Conservation (phyloP, 768 basidiomycete genomes). For the Suillus subalutaceus region DNA sequence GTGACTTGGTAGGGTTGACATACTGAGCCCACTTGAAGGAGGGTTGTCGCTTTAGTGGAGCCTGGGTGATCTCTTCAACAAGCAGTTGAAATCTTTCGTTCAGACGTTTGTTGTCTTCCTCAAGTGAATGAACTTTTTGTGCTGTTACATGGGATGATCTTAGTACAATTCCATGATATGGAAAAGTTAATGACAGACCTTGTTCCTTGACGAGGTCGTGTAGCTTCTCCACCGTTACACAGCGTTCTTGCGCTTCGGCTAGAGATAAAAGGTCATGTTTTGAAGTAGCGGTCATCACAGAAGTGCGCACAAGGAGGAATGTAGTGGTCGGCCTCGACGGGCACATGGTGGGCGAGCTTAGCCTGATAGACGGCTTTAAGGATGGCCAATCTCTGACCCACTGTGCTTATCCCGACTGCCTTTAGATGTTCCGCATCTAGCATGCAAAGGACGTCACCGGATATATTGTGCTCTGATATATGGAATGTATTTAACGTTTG, state of each 20-base stretch:
- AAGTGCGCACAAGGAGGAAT: constrained; percentile 79
- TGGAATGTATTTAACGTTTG: constrained; percentile 11
- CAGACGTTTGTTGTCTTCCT: constrained; percentile 78
- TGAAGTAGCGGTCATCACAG: background rate
- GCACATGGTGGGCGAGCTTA: constrained; percentile 82
- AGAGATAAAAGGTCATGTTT: constrained; percentile 9
- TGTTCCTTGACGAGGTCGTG: constrained; percentile 72
- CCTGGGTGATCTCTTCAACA: constrained; percentile 62
- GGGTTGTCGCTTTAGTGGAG: constrained; percentile 67
- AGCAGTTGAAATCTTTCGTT: constrained; percentile 63
- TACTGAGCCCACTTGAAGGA: constrained; percentile 92
- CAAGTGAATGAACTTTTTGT: constrained; percentile 66
- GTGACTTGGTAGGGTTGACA: constrained; percentile 75
- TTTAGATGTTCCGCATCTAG: constrained; percentile 85
- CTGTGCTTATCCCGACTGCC: constrained; percentile 83
- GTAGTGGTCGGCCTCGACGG: constrained; percentile 83
- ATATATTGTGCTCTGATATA: constrained; percentile 81
- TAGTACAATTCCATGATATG: constrained; percentile 7
- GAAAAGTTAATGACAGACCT: constrained; percentile 45
- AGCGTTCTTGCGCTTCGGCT: constrained; percentile 65
- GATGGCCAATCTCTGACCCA: constrained; percentile 91
- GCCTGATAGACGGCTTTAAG: constrained; percentile 90
- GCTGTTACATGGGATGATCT: constrained; percentile 42
- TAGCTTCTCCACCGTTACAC: constrained; percentile 65
- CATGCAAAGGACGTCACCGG: constrained; percentile 85